phyloP scores from a whole-genome alignment of 2,329 filamentous ascomycete genomes.

The Trichophyton rubrum region DNA sequence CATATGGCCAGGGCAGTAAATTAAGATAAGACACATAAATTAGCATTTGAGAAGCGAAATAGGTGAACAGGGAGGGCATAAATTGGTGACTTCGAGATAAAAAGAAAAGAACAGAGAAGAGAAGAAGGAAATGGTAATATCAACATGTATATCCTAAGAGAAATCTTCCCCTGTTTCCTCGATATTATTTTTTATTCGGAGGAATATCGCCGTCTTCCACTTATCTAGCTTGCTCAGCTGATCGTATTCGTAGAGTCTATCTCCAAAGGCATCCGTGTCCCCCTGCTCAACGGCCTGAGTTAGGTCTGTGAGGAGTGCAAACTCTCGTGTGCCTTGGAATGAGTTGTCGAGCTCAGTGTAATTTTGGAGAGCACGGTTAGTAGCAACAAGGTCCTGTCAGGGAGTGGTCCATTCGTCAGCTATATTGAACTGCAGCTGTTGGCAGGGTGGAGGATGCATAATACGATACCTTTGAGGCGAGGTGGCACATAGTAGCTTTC shows the following conservation, averaged over 20 bases:
- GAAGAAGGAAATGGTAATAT: background rate
- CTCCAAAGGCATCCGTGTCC: slow-evolving; percentile 70
- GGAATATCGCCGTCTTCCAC: slow-evolving; percentile 83
- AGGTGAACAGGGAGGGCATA: slow-evolving; percentile 10
- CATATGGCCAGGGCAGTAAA: background rate
- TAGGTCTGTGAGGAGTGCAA: slow-evolving; percentile 68
- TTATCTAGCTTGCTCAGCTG: slow-evolving; percentile 88
- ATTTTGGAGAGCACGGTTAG: slow-evolving; percentile 65
- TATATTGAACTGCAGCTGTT: background rate
- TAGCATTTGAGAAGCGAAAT: background rate
- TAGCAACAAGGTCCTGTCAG: slow-evolving; percentile 57
- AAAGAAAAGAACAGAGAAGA: background rate
- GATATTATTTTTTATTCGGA: slow-evolving; percentile 73
- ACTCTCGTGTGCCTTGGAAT: slow-evolving; percentile 67
- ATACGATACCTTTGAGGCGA: slow-evolving; percentile 45
- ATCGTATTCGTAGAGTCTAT: slow-evolving; percentile 80
- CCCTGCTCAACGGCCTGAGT: slow-evolving; percentile 60
- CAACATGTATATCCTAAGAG: slow-evolving; percentile 36
- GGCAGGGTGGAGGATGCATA: slow-evolving; percentile 1
- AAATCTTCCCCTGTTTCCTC: slow-evolving; percentile 59
- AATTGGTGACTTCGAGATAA: background rate
- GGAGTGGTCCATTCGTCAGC: background rate
- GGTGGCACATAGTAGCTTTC: slow-evolving; percentile 84
- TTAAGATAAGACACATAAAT: background rate
- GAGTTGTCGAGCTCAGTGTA: slow-evolving; percentile 69